Evolutionary conservation across 2,329 filamentous ascomycete genomes (phyloP).

Genomic region (Ophiostoma quercus): DNA sequence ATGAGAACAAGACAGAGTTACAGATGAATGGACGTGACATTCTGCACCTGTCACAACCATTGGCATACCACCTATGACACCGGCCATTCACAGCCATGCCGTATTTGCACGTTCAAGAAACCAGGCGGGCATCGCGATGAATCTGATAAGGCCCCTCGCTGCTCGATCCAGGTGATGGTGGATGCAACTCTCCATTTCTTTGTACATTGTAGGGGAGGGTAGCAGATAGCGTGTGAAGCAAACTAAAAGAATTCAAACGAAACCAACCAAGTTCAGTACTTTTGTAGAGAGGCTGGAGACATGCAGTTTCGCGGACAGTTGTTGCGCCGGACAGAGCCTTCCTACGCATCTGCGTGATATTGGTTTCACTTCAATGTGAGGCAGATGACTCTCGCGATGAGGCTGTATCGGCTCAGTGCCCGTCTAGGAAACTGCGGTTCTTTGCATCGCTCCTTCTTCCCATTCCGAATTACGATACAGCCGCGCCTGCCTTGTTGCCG

Average conservation of each 20-base stretch:
- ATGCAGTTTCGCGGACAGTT: not conserved
- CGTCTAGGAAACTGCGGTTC: not conserved
- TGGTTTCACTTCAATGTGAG: not conserved
- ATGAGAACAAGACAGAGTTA: too few species aligned
- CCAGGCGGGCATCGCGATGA: not conserved
- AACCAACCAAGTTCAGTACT: too few species aligned
- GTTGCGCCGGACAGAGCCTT: slow-evolving; percentile 12
- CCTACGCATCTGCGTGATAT: not conserved
- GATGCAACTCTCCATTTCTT: not conserved
- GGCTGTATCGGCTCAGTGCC: not conserved
- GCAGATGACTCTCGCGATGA: not conserved
- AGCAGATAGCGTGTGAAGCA: not conserved
- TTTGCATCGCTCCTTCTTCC: not conserved
- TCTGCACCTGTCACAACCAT: not conserved
- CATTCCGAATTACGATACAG: not conserved
- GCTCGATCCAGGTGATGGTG: not conserved
- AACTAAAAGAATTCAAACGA: too few species aligned
- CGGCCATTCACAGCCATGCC: not conserved
- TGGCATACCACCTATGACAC: not conserved
- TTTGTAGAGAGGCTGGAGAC: not conserved
- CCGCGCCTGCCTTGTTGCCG: not conserved
- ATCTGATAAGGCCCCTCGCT: not conserved
- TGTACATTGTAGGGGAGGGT: not conserved
- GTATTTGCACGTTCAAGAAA: not conserved
- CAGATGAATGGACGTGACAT: not conserved